Evolutionary conservation across 2,329 filamentous ascomycete genomes (phyloP).

Genomic region (Stagonosporopsis cucurbitacearum): DNA sequence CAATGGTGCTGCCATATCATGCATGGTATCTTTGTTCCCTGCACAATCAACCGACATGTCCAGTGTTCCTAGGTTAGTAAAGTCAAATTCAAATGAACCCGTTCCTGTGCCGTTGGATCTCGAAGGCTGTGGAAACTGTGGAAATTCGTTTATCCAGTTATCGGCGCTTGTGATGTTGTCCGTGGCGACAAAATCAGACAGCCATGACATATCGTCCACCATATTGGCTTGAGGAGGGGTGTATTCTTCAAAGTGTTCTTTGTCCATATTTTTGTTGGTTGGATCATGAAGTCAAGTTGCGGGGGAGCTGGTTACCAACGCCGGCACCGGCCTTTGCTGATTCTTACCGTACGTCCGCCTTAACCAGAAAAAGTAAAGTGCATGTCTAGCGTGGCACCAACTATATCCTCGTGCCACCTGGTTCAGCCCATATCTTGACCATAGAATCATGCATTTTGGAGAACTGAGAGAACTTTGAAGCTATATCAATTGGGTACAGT

Average conservation of each 20-base stretch:
- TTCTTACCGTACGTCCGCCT: conserved; percentile 3
- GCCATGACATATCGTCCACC: conserved; percentile 11
- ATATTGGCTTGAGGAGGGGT: background rate
- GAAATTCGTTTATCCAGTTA: conserved; percentile 8
- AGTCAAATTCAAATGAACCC: conserved; percentile 6
- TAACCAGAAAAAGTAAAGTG: background rate
- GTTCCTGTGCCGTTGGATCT: background rate
- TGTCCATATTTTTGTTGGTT: conserved; percentile 8
- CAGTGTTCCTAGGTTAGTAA: background rate
- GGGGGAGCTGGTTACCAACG: conserved; percentile 8
- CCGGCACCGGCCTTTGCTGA: conserved; percentile 16
- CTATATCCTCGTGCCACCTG: background rate
- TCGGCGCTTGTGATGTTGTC: conserved; percentile 4
- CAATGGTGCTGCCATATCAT: conserved; percentile 13
- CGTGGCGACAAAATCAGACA: conserved; percentile 12
- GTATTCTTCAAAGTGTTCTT: conserved; percentile 8
- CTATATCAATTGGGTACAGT: no score
- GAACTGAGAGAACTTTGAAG: no score
- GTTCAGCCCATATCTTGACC: background rate
- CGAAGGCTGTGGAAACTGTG: background rate
- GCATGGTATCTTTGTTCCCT: background rate
- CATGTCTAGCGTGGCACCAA: background rate
- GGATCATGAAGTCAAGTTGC: background rate
- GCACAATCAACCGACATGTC: background rate
- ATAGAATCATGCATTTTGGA: background rate